Evolutionary conservation across 306 rosid species (phyloP).

Genomic region (Sindora glabra): DNA sequence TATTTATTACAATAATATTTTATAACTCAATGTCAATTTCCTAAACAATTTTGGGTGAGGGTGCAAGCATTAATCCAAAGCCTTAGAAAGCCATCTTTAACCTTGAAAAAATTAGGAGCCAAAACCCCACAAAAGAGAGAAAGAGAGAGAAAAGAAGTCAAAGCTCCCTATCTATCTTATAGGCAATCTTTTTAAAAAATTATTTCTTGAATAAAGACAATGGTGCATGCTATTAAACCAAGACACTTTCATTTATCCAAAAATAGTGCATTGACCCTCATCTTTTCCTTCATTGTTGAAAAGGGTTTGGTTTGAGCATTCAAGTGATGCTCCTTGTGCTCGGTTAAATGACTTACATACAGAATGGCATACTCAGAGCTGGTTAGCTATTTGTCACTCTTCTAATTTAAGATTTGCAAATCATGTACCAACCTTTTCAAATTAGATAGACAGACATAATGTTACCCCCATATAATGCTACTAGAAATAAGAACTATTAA

Average conservation of each 20-base stretch:
- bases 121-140: too few species aligned
- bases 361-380: constrained; percentile 86
- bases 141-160: constrained; percentile 6
- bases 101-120: constrained; percentile 48
- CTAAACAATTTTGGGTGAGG: constrained; percentile 53
- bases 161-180: constrained; percentile 66
- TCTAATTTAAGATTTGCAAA: constrained; percentile 82
- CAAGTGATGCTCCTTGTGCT: constrained; percentile 94
- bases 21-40: too few species aligned
- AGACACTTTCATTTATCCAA: constrained; percentile 57
- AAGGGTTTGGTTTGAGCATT: constrained; percentile 89
- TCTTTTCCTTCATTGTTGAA: constrained; percentile 72
- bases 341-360: constrained; percentile 84
- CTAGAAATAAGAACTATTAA: background rate
- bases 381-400: constrained; percentile 86
- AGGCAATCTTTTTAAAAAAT: constrained; percentile 45
- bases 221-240: constrained; percentile 52
- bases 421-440: constrained; percentile 7
- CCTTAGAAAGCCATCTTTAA: constrained; percentile 29
- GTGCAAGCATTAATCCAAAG: constrained; percentile 48
- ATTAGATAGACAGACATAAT: too few species aligned
- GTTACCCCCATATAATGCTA: background rate
- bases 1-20: too few species aligned
- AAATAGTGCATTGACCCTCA: constrained; percentile 85
- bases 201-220: constrained; percentile 47